Evolutionary conservation across 768 basidiomycete genomes (phyloP), one percentile per base, ranked within the genome.

Genomic region (Boletus edulis): DNA sequence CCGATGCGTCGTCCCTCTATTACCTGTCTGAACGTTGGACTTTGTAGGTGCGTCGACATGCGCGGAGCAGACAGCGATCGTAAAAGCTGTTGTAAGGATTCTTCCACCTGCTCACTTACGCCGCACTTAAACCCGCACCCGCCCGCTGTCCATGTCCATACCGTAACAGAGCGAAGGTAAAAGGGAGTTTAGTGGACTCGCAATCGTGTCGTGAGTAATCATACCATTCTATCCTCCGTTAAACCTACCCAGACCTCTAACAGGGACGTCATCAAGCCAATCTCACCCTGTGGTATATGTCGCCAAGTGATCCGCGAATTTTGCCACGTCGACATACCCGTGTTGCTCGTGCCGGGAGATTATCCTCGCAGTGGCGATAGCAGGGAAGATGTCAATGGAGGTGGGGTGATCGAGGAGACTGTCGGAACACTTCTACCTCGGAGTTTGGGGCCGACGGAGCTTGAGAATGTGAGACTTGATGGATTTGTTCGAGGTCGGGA

Each of bases 271-370:
- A 63, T 80, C 0, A 68, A 78, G 1, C 73, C 91, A 0, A 78
- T 89, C 44, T 90, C 93, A 0, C 95, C 95, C 0, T 98, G 96
- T 65, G 96, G 96, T 8, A 84, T 96, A 49, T 98, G 96, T 63
- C 87, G 94, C 9, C 95, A 97, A 67, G 82, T 96, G 44, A 81
- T 92, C 49, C 83, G 88, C 51, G 92, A 96, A 66, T 95, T 96
- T 64, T 94, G 90, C 62, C 68, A 81, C 6, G 78, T 80, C 24
- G 74, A 84, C 38, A 89, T 90, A 83, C 89, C 90, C 0, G 78
- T 88, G 56, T 73, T 84, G 44, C 82, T 93, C 3, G 81, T 89
- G 3, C 86, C 87, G 3, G 81, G 82, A 4, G 77, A 86, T 37
- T 37, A 54, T 22, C 22, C 45, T 18, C 38, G 38, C 31, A 31